Evolutionary conservation across 78 protist species (phyloP).

Genomic region (Salpingoeca rosetta): DNA sequence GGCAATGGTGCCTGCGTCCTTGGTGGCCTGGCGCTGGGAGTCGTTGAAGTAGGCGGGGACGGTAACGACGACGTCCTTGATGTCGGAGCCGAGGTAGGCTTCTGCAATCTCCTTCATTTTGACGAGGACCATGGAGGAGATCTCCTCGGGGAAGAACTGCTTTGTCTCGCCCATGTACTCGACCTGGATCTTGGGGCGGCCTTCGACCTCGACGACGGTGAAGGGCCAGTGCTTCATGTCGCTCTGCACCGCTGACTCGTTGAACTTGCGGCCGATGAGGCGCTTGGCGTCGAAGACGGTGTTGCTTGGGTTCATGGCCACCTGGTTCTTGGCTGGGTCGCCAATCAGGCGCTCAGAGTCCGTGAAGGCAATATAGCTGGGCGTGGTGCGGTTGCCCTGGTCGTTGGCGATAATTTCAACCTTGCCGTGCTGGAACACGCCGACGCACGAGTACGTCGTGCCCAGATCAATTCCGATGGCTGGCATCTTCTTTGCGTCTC

Average conservation of each 20-base stretch:
- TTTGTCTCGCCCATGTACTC: conserved; percentile 53
- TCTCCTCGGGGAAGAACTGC: conserved; percentile 71
- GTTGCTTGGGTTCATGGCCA: conserved; percentile 90
- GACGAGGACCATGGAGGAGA: conserved; percentile 74
- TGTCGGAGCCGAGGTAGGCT: conserved; percentile 60
- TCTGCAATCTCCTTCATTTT: conserved; percentile 88
- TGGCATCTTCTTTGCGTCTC: no score
- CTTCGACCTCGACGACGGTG: conserved; percentile 52
- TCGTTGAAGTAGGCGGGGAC: conserved; percentile 96
- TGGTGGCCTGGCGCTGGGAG: conserved; percentile 87
- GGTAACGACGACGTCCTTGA: conserved; percentile 73
- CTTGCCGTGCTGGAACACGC: conserved; percentile 77
- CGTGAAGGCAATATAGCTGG: conserved; percentile 93
- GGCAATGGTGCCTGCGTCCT: conserved; percentile 85
- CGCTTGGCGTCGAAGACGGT: conserved; percentile 88
- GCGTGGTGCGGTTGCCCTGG: conserved; percentile 96
- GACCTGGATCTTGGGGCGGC: conserved; percentile 54
- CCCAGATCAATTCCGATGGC: conserved; percentile 12
- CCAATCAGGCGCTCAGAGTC: conserved; percentile 84
- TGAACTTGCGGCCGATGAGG: conserved; percentile 67
- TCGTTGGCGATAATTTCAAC: conserved; percentile 97
- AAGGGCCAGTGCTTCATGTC: conserved; percentile 84
- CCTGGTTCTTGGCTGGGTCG: conserved; percentile 94
- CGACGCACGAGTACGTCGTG: conserved; percentile 55
- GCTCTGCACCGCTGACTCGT: conserved; percentile 59